Evolutionary conservation across 768 basidiomycete genomes (phyloP).

Genomic region (Hygrocybe coccinea): DNA sequence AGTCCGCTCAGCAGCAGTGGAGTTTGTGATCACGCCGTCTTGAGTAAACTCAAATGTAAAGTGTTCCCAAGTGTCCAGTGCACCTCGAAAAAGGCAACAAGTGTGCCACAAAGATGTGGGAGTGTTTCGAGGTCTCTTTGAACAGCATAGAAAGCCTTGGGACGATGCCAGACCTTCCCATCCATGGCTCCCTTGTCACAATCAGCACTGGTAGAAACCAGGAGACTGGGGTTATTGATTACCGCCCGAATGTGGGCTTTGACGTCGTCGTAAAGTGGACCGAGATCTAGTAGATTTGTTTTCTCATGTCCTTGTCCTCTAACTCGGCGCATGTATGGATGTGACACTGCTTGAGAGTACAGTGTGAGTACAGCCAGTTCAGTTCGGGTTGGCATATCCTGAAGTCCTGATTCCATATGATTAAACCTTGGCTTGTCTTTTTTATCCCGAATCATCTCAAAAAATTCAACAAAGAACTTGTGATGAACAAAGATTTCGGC

Average conservation of each 20-base stretch:
- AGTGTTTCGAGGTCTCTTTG: constrained; percentile 5
- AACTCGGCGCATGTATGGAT: constrained; percentile 26
- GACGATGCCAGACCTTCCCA: constrained; percentile 18
- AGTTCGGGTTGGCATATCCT: constrained; percentile 24
- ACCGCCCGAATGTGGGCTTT: constrained; percentile 10
- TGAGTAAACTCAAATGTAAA: constrained; percentile 21
- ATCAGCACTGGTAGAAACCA: constrained; percentile 12
- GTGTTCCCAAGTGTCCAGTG: constrained; percentile 17
- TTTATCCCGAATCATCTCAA: constrained; percentile 24
- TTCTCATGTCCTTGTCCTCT: constrained; percentile 2
- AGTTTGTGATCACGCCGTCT: constrained; percentile 9
- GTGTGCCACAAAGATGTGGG: constrained; percentile 13
- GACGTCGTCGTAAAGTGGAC: constrained; percentile 20
- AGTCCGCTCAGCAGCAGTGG: constrained; percentile 1
- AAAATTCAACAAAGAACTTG: constrained; percentile 20
- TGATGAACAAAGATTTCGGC: constrained; percentile 23
- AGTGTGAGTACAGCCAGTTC: constrained; percentile 26
- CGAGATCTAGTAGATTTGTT: constrained; percentile 25
- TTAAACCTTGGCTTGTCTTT: constrained; percentile 26
- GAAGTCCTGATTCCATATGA: constrained; percentile 32
- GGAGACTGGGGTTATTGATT: constrained; percentile 18
- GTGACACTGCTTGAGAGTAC: constrained; percentile 19
- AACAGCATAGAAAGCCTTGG: constrained; percentile 18
- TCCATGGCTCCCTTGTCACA: constrained; percentile 17
- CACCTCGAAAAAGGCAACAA: constrained; percentile 26